Base-by-base conservation (phyloP, 139 green algal genomes). In the Micromonas pusilla region DNA sequence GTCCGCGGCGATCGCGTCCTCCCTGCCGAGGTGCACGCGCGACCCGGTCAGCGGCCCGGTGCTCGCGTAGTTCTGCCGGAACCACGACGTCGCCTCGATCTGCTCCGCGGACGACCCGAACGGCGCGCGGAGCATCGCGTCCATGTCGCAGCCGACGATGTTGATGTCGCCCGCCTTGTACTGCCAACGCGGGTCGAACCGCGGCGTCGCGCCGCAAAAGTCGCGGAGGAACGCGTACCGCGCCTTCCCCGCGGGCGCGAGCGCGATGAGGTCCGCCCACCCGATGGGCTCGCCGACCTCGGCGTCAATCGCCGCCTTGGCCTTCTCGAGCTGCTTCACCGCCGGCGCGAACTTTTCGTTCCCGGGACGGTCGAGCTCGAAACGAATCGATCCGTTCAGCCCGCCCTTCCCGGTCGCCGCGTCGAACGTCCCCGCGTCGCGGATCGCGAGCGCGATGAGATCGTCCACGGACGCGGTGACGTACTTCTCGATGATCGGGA, bases 331-430 rank as follows among this genome's bases (percentile, higher is more conserved):
- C 45, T 57, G 45, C 45, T 57, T 16, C 9, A 57, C 16, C 9
- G 45, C 45, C 9, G 9, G 9, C 9, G 16, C 9, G 45, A 57
- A 57, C 9, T 16, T 9, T 57, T 57, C 16, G 83, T 93, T 97
- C 78, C 96, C 92, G 0, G 91, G 91, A 6, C 92, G 66, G 33
- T 93, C 85, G 26, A 96, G 86, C 80, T 97, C 92, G 72, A 86
- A 94, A 32, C 81, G 87, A 3, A 97, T 86, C 52, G 86, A 92
- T 1, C 82, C 91, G 39, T 97, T 96, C 13, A 86, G 66, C 1
- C 92, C 92, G 28, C 91, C 92, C 36, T 88, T 72, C 0, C 82
- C 66, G 0, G 52, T 83, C 2, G 63, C n/a, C 0, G 36, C 65
- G 9, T 78, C 76, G 76, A 84, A 94, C 20, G 92, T 93, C 0